A percentile compares a stretch with the other conserved stretches of the same genome.
Conservation (phyloP, 2,329 filamentous ascomycete genomes). For the Aspergillus arachidicola region DNA sequence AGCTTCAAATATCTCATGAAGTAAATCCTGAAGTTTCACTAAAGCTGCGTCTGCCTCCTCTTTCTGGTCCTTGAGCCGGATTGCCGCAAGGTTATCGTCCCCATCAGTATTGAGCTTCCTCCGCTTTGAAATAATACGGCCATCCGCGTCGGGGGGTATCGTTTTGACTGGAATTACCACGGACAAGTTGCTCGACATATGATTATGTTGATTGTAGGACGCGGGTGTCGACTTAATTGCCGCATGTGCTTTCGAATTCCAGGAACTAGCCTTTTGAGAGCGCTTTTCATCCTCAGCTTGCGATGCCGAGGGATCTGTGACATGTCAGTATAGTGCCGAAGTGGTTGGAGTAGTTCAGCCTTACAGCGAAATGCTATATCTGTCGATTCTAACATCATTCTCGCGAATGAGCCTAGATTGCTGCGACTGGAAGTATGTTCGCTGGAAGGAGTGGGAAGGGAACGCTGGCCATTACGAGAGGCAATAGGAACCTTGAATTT, state of each 20-base stretch:
- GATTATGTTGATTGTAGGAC: conserved; percentile 25
- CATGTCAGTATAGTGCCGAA: conserved; percentile 18
- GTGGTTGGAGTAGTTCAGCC: conserved; percentile 14
- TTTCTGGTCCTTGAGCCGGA: conserved; percentile 72
- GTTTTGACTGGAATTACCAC: conserved; percentile 53
- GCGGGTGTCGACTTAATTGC: conserved; percentile 51
- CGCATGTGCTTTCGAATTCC: conserved; percentile 26
- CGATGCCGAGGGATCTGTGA: conserved; percentile 38
- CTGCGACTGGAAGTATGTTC: conserved; percentile 27
- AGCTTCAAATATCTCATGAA: conserved; percentile 74
- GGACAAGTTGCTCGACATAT: conserved; percentile 40
- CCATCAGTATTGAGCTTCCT: conserved; percentile 59
- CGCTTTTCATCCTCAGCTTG: conserved; percentile 25
- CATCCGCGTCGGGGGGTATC: conserved; percentile 41
- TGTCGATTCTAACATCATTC: conserved; percentile 54
- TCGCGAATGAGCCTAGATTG: conserved; percentile 56
- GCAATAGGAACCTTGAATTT: conserved; percentile 46
- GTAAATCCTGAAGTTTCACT: conserved; percentile 67
- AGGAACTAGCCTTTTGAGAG: conserved; percentile 25
- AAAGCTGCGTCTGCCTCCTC: conserved; percentile 77
- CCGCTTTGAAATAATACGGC: conserved; percentile 34
- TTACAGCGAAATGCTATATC: conserved; percentile 49
- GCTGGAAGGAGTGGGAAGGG: conserved; percentile 21
- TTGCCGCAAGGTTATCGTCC: conserved; percentile 59
- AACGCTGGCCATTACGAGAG: conserved; percentile 23